Evolutionary conservation across 441 rosid species (phyloP), one percentile per base, ranked within the genome.

Genomic region (Daphne laureola): DNA sequence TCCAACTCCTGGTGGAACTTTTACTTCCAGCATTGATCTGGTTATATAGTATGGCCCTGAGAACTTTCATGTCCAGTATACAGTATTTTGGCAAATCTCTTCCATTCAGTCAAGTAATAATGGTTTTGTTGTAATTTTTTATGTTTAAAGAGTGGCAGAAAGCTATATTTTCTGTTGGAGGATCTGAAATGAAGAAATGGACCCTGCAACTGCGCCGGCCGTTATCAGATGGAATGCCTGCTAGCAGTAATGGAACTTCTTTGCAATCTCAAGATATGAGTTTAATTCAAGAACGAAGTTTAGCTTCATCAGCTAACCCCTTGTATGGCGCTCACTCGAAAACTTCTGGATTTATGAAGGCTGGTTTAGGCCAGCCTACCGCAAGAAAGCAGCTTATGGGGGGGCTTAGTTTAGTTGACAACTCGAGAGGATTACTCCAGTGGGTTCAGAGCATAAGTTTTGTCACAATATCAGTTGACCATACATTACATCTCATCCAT

Each of bases 381-480:
- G 76, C 83, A 54, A 81, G 99, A 73, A 94, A 94, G 67, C 99
- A 76, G 73, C 81, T 78, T 46, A 59, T 84, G 67, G 77, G 90
- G 65, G 96, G 84, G 63, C 96, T 83, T 49, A 62, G 84, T 26
- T 55, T 64, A 54, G 75, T 78, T 66, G 96, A 86, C 75, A 72
- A 75, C 73, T 75, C 97, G 12, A 80, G 86, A 75, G 99, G 98
- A 25, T 73, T 90, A 76, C 92, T 90, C 58, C 97, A 90, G 75
- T 95, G 96, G 95, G 83, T 90, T 52, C 99, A 84, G 74, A 94
- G 96, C 79, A 94, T 94, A 66, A 82, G 83, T 81, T 94, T 94
- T 67, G 83, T 79, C 55, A 57, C 98, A 66, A 56, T 90, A 65
- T 84, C 96, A 36, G 63, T 88, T 43, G 97, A 94, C 63, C 96